phyloP scores from a whole-genome alignment of 2,329 filamentous ascomycete species.

The Trichoderma asperellum region DNA sequence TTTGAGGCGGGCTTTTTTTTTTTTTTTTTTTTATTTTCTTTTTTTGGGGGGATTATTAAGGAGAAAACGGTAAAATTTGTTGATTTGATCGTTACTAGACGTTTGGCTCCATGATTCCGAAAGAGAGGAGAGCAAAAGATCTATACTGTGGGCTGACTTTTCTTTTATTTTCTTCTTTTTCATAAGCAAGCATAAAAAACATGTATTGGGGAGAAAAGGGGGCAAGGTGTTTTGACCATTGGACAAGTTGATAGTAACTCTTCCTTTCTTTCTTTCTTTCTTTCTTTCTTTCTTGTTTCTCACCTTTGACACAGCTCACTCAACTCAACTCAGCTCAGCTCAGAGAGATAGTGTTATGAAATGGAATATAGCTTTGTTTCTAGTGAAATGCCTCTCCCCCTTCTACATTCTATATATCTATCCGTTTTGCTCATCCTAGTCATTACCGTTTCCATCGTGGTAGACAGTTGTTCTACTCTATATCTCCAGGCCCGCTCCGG shows the following conservation, averaged over 20 bases:
- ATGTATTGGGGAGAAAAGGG: background rate
- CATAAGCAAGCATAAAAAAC: background rate
- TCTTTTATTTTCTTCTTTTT: background rate
- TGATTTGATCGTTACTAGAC: background rate
- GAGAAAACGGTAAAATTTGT: background rate
- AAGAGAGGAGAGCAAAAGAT: background rate
- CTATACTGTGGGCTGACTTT: background rate
- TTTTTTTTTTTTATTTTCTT: background rate
- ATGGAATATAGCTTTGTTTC: background rate
- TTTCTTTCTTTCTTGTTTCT: conserved; percentile 1
- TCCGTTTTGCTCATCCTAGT: background rate
- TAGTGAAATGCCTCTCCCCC: background rate
- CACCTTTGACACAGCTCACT: background rate
- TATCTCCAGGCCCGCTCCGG: background rate
- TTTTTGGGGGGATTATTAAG: background rate
- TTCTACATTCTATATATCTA: background rate
- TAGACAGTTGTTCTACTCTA: background rate
- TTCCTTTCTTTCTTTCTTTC: background rate
- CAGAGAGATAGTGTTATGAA: background rate
- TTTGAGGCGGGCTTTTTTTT: background rate
- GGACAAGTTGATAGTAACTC: background rate
- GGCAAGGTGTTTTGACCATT: background rate
- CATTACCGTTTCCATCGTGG: conserved; percentile 3
- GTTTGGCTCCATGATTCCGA: background rate
- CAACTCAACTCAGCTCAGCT: background rate